Conservation (phyloP, 768 basidiomycete species). For the Tremella mesenterica region DNA sequence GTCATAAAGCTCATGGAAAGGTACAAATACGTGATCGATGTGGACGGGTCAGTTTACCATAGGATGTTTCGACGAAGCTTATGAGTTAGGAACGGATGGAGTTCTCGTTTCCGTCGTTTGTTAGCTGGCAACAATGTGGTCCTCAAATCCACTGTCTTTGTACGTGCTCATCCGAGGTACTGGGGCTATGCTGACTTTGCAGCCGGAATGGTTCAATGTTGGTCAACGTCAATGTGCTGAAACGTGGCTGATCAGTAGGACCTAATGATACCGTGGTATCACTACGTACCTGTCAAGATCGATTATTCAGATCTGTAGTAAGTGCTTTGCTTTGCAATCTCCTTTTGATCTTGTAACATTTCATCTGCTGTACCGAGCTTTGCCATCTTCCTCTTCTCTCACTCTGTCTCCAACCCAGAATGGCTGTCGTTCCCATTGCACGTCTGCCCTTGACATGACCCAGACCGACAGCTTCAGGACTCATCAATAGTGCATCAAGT, state of each 20-base stretch:
- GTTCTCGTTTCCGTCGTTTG: constrained; percentile 31
- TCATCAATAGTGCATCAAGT: too few relatives aligned
- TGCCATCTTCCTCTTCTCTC: too few relatives aligned
- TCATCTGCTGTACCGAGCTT: too few relatives aligned
- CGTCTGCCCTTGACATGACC: too few relatives aligned
- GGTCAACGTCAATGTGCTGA: too few relatives aligned
- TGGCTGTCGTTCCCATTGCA: too few relatives aligned
- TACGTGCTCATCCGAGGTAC: constrained; percentile 11
- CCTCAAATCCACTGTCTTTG: constrained; percentile 37
- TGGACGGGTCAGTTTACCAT: too few relatives aligned
- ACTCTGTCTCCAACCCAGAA: too few relatives aligned
- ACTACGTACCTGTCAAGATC: constrained; percentile 38
- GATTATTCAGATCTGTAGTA: constrained; percentile 42
- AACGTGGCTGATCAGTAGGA: constrained; percentile 4
- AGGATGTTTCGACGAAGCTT: too few relatives aligned
- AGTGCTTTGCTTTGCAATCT: too few relatives aligned
- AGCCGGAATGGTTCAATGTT: constrained; percentile 38
- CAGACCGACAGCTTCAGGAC: too few relatives aligned
- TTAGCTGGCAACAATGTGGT: constrained; percentile 35
- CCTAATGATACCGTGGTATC: constrained; percentile 39
- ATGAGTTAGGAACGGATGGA: constrained; percentile 43
- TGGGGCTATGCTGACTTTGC: neutral
- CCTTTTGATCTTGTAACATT: too few relatives aligned
- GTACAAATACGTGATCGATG: constrained; percentile 36
- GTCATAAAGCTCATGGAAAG: constrained; percentile 1